phyloP scores from a whole-genome alignment of 2,329 filamentous ascomycete species.

The Colletotrichum tropicale region DNA sequence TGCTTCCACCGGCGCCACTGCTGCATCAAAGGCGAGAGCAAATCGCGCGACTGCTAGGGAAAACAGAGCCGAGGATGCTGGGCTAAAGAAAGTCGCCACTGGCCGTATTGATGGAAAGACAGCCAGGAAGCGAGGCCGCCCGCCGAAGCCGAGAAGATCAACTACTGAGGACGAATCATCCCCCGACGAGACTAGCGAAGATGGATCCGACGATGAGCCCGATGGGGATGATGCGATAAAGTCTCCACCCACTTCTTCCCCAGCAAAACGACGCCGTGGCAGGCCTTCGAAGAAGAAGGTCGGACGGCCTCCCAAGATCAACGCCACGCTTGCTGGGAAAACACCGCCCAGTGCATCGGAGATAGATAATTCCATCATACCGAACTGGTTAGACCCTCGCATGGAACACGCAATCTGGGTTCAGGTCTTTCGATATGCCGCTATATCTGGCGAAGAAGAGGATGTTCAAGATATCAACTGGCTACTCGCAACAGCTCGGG shows the following conservation, averaged over 20 bases:
- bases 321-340: not conserved
- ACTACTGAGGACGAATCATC: not conserved
- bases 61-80: not conserved
- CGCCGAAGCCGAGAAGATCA: not conserved
- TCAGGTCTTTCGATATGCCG: conserved; percentile 72
- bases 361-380: conserved; percentile 36
- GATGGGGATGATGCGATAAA: not conserved
- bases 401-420: conserved; percentile 73
- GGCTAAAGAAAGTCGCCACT: not conserved
- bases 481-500: conserved; percentile 67
- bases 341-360: not conserved
- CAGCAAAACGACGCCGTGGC: not conserved
- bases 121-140: not conserved
- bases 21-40: not conserved
- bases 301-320: not conserved
- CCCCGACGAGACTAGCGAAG: not conserved
- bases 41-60: not conserved
- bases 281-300: not conserved
- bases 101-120: not conserved
- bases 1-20: not conserved
- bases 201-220: not conserved
- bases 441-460: conserved; percentile 39
- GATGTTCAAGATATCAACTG: conserved; percentile 53
- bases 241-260: not conserved
- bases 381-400: conserved; percentile 57